Evolutionary conservation across 768 basidiomycete genomes (phyloP).

Genomic region (Macrolepiota dolichaula): DNA sequence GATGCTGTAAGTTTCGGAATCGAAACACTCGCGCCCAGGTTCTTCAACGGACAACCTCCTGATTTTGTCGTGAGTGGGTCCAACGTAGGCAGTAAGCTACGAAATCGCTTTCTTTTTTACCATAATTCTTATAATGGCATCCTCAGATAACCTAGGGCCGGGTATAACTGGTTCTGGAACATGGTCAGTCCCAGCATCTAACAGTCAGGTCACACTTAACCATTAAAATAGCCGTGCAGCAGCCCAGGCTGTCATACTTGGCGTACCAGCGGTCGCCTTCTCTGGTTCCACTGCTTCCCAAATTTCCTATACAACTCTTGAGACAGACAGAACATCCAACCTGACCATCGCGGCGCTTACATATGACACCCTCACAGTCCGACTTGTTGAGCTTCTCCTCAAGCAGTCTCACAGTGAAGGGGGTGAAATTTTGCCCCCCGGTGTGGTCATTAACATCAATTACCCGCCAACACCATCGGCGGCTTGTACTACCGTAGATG

Average conservation of each 20-base stretch:
- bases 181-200: constrained; percentile 22
- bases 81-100: constrained; percentile 26
- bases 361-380: constrained; percentile 33
- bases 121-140: background rate
- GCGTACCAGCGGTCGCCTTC: constrained; percentile 40
- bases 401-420: background rate
- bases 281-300: constrained; percentile 27
- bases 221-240: constrained; percentile 33
- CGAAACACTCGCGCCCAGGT: constrained; percentile 31
- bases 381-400: constrained; percentile 27
- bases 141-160: constrained; percentile 25
- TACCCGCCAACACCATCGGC: constrained; percentile 25
- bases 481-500: constrained; percentile 25
- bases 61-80: constrained; percentile 37
- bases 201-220: too few species aligned
- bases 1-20: constrained; percentile 35
- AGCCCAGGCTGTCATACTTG: constrained; percentile 34
- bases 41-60: constrained; percentile 27
- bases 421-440: constrained; percentile 31
- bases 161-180: constrained; percentile 30
- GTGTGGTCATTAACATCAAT: constrained; percentile 40
- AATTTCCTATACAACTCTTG: constrained; percentile 42
- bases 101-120: background rate
- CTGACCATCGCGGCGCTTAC: constrained; percentile 28
- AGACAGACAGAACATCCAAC: constrained; percentile 23